These are phyloP conservation scores for Mrakia blollopis DNA, from an alignment of 768 basidiomycete genomes.

Conservation along the genomic window DNA sequence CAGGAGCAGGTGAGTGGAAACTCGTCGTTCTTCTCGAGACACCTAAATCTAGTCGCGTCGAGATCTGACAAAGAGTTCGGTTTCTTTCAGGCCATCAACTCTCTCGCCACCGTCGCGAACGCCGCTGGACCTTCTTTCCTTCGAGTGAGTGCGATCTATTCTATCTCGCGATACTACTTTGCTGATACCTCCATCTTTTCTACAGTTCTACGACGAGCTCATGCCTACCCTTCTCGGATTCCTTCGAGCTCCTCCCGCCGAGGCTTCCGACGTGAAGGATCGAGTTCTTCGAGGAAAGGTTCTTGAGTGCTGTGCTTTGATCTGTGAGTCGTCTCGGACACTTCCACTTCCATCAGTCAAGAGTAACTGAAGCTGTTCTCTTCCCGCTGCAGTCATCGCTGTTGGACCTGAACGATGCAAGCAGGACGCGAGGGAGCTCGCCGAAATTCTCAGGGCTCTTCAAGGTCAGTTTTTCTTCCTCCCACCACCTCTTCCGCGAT, in stretches of 20 bases:
- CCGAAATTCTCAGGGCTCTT: slow-evolving; percentile 67
- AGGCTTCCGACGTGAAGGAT: slow-evolving; percentile 56
- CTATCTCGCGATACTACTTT: not conserved
- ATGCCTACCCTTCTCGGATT: slow-evolving; percentile 78
- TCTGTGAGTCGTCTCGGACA: slow-evolving; percentile 44
- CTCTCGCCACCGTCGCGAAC: slow-evolving; percentile 82
- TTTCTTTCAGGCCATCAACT: slow-evolving; percentile 65
- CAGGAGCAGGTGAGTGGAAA: slow-evolving; percentile 54
- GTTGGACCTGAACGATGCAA: slow-evolving; percentile 71
- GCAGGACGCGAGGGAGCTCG: slow-evolving; percentile 64
- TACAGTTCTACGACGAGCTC: slow-evolving; percentile 66
- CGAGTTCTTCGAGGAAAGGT: slow-evolving; percentile 63
- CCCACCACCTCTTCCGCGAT: not conserved
- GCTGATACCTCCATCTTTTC: slow-evolving; percentile 1
- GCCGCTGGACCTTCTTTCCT: slow-evolving; percentile 72
- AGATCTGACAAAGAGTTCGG: not conserved
- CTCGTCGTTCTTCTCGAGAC: not conserved
- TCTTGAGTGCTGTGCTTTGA: slow-evolving; percentile 85
- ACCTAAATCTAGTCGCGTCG: no score
- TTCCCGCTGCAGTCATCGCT: slow-evolving; percentile 53
- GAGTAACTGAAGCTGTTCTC: no score
- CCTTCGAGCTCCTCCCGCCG: slow-evolving; percentile 55
- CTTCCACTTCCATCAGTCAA: no score
- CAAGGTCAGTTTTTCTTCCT: slow-evolving; percentile 55
- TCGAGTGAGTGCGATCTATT: slow-evolving; percentile 50